Conservation (phyloP, 192 early-diverging fungal genomes). For the Glomus cerebriforme region DNA sequence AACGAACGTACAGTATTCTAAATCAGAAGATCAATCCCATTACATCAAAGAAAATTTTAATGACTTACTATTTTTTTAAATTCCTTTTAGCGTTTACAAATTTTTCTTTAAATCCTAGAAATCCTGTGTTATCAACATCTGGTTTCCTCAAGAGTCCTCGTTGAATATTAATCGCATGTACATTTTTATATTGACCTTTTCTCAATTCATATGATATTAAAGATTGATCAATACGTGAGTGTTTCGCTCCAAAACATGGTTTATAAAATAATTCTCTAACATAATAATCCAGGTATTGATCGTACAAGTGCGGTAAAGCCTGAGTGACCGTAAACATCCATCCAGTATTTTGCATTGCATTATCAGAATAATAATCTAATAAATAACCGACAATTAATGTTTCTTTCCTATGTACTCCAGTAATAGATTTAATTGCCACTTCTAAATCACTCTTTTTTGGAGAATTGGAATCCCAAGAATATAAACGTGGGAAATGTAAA, state of each 20-base stretch:
- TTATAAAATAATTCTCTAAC: constrained; percentile 9
- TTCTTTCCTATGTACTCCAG: neutral
- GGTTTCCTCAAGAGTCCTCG: neutral
- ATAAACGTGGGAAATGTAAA: constrained; percentile 7
- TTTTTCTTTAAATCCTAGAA: neutral
- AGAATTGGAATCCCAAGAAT: neutral
- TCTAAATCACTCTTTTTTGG: constrained; percentile 21
- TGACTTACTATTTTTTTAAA: no score
- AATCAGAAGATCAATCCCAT: no score
- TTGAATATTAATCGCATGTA: neutral
- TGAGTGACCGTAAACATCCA: constrained; percentile 10
- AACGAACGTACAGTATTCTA: neutral
- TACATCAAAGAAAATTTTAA: no score
- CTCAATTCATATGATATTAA: neutral
- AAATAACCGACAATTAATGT: neutral
- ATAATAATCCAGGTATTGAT: neutral
- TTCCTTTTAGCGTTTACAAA: no score
- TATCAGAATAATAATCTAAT: constrained; percentile 16
- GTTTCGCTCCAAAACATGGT: constrained; percentile 7
- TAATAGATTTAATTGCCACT: neutral
- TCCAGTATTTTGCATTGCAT: constrained; percentile 10
- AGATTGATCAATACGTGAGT: neutral
- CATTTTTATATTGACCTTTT: neutral
- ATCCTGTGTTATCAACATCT: neutral
- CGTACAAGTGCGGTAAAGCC: neutral